These are phyloP conservation scores for Daldinia bambusicola DNA, from an alignment of 495 filamentous ascomycete species.

Conservation along the genomic window DNA sequence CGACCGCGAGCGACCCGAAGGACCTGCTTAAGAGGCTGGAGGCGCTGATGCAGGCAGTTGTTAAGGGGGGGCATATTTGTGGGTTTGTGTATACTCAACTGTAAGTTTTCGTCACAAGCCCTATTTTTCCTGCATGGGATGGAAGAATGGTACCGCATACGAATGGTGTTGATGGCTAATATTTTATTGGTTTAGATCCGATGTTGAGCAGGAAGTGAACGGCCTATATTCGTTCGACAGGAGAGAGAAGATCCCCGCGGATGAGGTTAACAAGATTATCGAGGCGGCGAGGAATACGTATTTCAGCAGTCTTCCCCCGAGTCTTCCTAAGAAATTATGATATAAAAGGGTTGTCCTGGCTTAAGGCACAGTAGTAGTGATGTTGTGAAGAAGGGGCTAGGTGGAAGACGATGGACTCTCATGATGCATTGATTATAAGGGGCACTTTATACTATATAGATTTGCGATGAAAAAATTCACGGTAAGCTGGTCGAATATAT, in stretches of 20 bases:
- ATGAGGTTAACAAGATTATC: conserved; percentile 48
- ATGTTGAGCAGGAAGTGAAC: conserved; percentile 73
- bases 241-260: conserved; percentile 53
- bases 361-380: no score
- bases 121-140: no score
- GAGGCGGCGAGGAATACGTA: conserved; percentile 46
- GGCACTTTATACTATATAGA: no score
- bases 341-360: not conserved
- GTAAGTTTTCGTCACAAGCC: conserved; percentile 31
- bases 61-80: conserved; percentile 40
- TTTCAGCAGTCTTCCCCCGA: conserved; percentile 39
- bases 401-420: not conserved
- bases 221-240: conserved; percentile 72
- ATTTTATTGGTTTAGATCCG: conserved; percentile 50
- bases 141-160: no score
- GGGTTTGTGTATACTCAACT: conserved; percentile 52
- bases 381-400: no score
- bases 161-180: not conserved
- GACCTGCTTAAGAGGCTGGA: conserved; percentile 48
- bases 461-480: no score
- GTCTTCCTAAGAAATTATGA: conserved; percentile 29
- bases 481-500: no score
- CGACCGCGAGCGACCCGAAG: conserved; percentile 47
- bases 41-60: conserved; percentile 45
- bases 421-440: no score